Conservation (phyloP, 1,139 yeast species). For the Saccharomyces hybrid region DNA sequence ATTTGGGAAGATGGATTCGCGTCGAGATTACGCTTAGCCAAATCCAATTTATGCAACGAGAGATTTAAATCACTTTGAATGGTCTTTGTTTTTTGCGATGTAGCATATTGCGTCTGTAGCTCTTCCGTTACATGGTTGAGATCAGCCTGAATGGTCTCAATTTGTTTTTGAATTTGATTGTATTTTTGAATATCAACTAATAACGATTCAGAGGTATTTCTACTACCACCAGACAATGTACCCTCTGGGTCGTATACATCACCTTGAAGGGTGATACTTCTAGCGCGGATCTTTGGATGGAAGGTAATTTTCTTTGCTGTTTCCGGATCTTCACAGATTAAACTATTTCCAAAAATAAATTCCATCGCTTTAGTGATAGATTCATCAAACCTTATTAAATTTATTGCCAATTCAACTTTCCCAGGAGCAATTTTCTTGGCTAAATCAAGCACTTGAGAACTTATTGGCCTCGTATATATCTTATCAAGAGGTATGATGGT, state of each 20-base stretch:
- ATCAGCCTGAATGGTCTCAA: conserved; percentile 39
- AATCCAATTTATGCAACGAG: conserved; percentile 57
- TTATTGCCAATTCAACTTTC: conserved; percentile 79
- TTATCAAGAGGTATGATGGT: conserved; percentile 90
- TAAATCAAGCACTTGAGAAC: conserved; percentile 37
- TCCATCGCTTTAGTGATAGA: conserved; percentile 80
- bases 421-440: conserved; percentile 63
- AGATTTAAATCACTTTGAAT: conserved; percentile 60
- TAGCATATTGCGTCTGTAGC: conserved; percentile 40
- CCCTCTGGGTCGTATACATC: conserved; percentile 96
- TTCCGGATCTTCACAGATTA: conserved; percentile 78
- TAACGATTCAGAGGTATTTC: conserved; percentile 50
- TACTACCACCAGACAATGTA: conserved; percentile 90
- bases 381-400: conserved; percentile 64
- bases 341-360: conserved; percentile 80
- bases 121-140: conserved; percentile 37
- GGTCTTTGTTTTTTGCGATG: conserved; percentile 46
- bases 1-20: conserved; percentile 49
- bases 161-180: conserved; percentile 42
- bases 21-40: conserved; percentile 53
- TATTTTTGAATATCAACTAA: conserved; percentile 62
- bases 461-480: conserved; percentile 52
- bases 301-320: conserved; percentile 85
- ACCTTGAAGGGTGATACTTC: conserved; percentile 90
- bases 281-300: conserved; percentile 67